These are phyloP conservation scores for Halteria grandinella DNA, from an alignment of 73 alveolate species.

Conservation along the genomic window DNA sequence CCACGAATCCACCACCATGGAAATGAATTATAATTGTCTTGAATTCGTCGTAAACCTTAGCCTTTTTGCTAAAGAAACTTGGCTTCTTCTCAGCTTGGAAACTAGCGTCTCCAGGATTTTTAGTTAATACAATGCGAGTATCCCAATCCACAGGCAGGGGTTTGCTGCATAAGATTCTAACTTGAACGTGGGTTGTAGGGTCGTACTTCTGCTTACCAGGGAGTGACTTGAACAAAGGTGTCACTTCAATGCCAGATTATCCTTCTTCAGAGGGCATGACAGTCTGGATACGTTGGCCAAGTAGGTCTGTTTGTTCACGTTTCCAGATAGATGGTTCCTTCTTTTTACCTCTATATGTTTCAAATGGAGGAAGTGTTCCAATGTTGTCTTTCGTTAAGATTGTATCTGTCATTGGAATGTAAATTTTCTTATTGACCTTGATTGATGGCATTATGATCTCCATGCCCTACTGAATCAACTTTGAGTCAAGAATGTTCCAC, in stretches of 20 bases:
- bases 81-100: not conserved
- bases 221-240: no score
- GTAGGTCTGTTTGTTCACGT: no score
- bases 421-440: slow-evolving; percentile 51
- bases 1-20: slow-evolving; percentile 98
- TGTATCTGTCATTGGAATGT: slow-evolving; percentile 58
- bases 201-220: no score
- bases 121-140: not conserved
- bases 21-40: slow-evolving; percentile 73
- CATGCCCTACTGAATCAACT: slow-evolving; percentile 11
- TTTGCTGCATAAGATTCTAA: not conserved
- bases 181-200: slow-evolving; percentile 13
- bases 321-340: no score
- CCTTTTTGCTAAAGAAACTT: not conserved
- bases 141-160: not conserved
- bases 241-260: no score
- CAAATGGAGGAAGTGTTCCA: slow-evolving; percentile 4
- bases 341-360: no score
- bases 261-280: no score
- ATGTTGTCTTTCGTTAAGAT: slow-evolving; percentile 41
- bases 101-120: no score
- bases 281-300: no score
- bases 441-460: slow-evolving; percentile 45
- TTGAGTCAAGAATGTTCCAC: slow-evolving; percentile 44
- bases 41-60: not conserved